Evolutionary conservation across 2,329 filamentous ascomycete species (phyloP).

Genomic region (Diplodia mutila): DNA sequence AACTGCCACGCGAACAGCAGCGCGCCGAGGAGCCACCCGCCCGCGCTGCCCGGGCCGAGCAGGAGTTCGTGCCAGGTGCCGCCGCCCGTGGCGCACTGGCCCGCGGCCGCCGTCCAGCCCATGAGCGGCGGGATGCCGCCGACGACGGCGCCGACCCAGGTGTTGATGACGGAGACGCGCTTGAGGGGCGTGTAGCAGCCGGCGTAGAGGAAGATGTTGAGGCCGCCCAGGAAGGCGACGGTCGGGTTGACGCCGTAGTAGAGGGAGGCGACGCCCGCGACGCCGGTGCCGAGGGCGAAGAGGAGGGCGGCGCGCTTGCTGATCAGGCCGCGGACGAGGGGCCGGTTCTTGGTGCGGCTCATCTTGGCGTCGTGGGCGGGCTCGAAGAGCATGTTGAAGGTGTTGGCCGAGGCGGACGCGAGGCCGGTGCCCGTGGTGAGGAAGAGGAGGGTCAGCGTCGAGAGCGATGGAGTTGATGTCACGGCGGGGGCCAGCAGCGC

Average conservation of each 20-base stretch:
- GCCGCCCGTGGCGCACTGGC: conserved; percentile 68
- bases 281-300: conserved; percentile 77
- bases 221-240: conserved; percentile 78
- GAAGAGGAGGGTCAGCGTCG: conserved; percentile 88
- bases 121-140: conserved; percentile 94
- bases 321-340: conserved; percentile 81
- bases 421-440: conserved; percentile 87
- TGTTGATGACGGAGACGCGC: conserved; percentile 82
- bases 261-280: conserved; percentile 70
- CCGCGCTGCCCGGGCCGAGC: conserved; percentile 68
- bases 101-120: conserved; percentile 96
- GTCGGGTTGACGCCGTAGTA: conserved; percentile 95
- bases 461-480: conserved; percentile 76
- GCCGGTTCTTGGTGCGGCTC: conserved; percentile 88
- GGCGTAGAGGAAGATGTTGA: conserved; percentile 88
- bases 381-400: conserved; percentile 97
- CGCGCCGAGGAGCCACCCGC: conserved; percentile 86
- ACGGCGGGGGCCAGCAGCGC: conserved; percentile 74
- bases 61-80: conserved; percentile 75
- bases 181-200: conserved; percentile 93
- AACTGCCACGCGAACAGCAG: conserved; percentile 97
- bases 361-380: conserved; percentile 87
- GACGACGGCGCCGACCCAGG: conserved; percentile 91
- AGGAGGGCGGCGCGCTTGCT: conserved; percentile 70
- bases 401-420: conserved; percentile 88